Base-by-base conservation (phyloP, 805 yeast species). In the Henningerozyma blattae region DNA sequence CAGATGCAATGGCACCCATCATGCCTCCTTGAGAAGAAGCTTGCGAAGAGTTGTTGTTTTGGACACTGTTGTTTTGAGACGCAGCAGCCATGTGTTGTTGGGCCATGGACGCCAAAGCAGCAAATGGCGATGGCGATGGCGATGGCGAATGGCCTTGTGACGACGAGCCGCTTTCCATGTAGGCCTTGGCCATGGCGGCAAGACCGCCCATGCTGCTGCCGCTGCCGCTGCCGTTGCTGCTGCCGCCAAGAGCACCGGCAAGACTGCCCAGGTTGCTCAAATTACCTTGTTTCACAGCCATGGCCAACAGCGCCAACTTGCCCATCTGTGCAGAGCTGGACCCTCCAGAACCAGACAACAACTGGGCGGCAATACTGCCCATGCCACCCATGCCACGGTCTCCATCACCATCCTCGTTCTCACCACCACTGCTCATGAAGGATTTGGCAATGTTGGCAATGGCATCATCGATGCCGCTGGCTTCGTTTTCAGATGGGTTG, bases 311-410 rank as follows among this genome's bases (percentile, higher is more conserved):
- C 7, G 58, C 56, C 37, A 52, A 33, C 32, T 52, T 52, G 6
- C 58, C 56, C 19, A 52, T 32, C 32, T 52, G 58, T 2, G 54
- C 35, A 27, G 46, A 48, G 4, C 48, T 35, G 17, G 47, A 42
- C 2, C 54, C 54, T 29, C 46, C 45, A 19, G 42, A 43, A 19
- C 30, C 41, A 5, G 46, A 27, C 33, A 39, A 35, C 34, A 51
- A 30, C 3, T 52, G 40, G 29, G 35, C 43, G 41, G 51, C 36
- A 22, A 49, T 35, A 15, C 42, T 34, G 15, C 44, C 43, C n/a
- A n/a, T n/a, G n/a, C 15, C 5, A 13, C 52, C 49, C 15, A 46
- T 40, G 7, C 48, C 48, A 26, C 43, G 40, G 6, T 39, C 44
- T 4, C 30, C 32, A 15, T 28, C 34, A 26, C 30, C 42, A 7